Evolutionary conservation across 345 rosid species (phyloP).

Genomic region (Ricinus communis): DNA sequence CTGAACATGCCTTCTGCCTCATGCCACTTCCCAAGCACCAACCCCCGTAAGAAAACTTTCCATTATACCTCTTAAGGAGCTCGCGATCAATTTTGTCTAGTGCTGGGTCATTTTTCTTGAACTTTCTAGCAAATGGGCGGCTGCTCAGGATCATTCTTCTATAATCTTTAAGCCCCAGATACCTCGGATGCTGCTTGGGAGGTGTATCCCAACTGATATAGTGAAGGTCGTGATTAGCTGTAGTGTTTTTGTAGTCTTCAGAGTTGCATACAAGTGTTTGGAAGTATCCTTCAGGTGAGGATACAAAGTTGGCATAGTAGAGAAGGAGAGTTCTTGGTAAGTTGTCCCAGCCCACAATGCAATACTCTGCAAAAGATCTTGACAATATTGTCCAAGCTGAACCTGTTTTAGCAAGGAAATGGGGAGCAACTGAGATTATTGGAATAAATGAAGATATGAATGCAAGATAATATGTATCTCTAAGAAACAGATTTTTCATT

Average conservation of each 20-base stretch:
- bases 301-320: constrained; percentile 84
- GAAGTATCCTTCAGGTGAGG: constrained; percentile 90
- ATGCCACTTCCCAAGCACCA: constrained; percentile 49
- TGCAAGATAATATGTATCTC: too few relatives aligned
- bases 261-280: constrained; percentile 93
- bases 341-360: constrained; percentile 84
- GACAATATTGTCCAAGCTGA: constrained; percentile 96
- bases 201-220: constrained; percentile 93
- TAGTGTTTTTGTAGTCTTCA: constrained; percentile 66
- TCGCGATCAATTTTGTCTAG: constrained; percentile 77
- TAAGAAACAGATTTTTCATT: too few relatives aligned
- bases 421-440: too few relatives aligned
- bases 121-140: constrained; percentile 88
- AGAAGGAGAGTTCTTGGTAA: constrained; percentile 85
- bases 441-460: too few relatives aligned
- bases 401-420: constrained; percentile 38
- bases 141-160: constrained; percentile 65
- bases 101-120: constrained; percentile 66
- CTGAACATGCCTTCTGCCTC: constrained; percentile 29
- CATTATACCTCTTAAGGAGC: constrained; percentile 47
- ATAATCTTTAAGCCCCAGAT: constrained; percentile 58
- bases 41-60: constrained; percentile 44
- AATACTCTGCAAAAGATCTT: constrained; percentile 77
- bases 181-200: constrained; percentile 86
- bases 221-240: constrained; percentile 86